Evolutionary conservation across 2,329 filamentous ascomycete species (phyloP), one percentile per base, ranked within the genome.

Genomic region (Alternaria sp.): DNA sequence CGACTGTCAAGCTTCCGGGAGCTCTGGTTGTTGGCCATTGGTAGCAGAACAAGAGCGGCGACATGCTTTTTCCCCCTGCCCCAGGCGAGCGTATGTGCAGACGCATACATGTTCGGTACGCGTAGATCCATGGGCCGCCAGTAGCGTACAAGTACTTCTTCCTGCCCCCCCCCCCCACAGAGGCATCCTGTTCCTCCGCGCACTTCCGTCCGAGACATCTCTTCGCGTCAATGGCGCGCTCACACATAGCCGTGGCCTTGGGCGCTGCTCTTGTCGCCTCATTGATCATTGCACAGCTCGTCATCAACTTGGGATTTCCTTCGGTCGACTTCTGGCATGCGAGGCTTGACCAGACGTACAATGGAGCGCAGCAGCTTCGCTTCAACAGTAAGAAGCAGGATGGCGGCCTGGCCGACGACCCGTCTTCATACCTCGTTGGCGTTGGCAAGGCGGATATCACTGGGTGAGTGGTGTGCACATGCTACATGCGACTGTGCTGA

Each of bases 371-470:
- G 53, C 72, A 74, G 60, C 67, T 70, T 33, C 62, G 69, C 39
- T 58, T 73, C 50, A 65, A 68, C 45, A 63, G 62, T 29, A 69
- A 59, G 53, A 73, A 73, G 66, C 70, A 75, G 67, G 67, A 61
- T 33, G 64, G 55, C n/a, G 69, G 58, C 13, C 53, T 50, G 11
- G 69, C 61, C n/a, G 64, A 68, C 34, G 77, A 80, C 57, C 77
- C 79, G 50, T 77, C 82, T 37, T 71, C 81, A 61, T 90, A 90
- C 69, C 74, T 90, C 7, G 76, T 91, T 21, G 89, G 89, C 23
- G 87, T 89, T 23, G 89, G 88, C 26, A 91, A 89, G 74, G 88
- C 86, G 10, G 89, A 91, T 74, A 89, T 91, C 66, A 91, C 89
- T 48, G 89, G 89, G 84, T 88, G 81, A 26, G 67, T 37, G 14